Evolutionary conservation across 169 alveolate genomes (phyloP), one percentile per base, ranked within the genome.

Genomic region (Cryptosporidium tyzzeri): DNA sequence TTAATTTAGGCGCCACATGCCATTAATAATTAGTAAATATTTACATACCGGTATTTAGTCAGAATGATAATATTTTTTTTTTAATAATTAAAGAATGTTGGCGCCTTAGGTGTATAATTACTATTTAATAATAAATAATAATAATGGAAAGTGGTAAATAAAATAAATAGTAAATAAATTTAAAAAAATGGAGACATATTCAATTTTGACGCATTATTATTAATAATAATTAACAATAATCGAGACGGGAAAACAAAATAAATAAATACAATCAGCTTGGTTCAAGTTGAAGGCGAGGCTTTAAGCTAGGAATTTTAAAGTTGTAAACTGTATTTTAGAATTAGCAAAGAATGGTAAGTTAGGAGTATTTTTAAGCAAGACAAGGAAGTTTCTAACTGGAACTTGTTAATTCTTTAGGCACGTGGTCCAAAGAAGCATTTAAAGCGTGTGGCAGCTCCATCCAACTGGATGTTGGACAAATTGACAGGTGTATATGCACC

Each of bases 401-500:
- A 18, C 53, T 26, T 50, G 50, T 69, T 3, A 59, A 53, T 48
- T 12, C 37, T 70, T 53, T 92, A 93, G 99, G 99, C 98, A 91
- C 98, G 99, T 94, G 99, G 99, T 61, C 98, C 98, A 75, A 97
- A 96, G 97, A 98, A 98, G 95, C 99, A 98, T 95, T 71, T 97
- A 96, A 98, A 98, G 98, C 97, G 99, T 94, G 96, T 98, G 84
- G 96, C 96, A 89, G 99, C 99, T 91, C 99, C 99, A 33, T 95
- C 96, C 45, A 98, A 97, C 92, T 98, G 99, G 99, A 96, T 98
- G 99, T 95, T 98, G 87, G 97, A 95, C 95, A 98, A 98, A 94
- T 92, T 98, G 93, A 97, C 98, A 23, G 99, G 99, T 59, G 95
- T 93, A 70, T 98, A 95, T 91, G 97, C 97, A 18, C 97, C 97